Conservation (phyloP, 192 early-diverging fungal species). For the Linnemannia hyalina region DNA sequence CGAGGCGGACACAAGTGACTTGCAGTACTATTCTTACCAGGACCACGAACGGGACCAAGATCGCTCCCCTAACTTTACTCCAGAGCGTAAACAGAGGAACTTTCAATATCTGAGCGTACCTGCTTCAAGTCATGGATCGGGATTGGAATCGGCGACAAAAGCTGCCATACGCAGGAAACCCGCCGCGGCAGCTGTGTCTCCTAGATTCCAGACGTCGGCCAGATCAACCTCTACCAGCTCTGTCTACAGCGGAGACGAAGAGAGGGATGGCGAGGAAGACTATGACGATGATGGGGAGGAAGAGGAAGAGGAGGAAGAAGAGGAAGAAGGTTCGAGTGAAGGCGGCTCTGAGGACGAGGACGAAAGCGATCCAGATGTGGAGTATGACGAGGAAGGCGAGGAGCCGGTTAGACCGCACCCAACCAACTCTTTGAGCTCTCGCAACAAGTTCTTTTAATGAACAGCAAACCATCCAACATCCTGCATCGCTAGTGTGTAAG, state of each 20-base stretch:
- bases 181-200: background rate
- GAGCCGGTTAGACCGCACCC: slow-evolving; percentile 26
- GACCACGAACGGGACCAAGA: background rate
- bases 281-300: background rate
- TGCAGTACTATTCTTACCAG: background rate
- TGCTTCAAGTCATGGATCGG: background rate
- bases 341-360: slow-evolving; percentile 15
- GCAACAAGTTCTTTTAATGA: background rate
- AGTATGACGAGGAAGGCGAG: slow-evolving; percentile 35
- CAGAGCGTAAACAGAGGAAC: slow-evolving; percentile 14
- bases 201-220: background rate
- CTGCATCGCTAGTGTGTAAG: background rate
- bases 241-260: background rate
- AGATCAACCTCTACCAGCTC: background rate
- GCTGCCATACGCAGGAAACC: background rate
- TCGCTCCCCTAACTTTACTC: background rate
- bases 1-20: slow-evolving; percentile 13
- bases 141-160: background rate
- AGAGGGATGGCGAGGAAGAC: slow-evolving; percentile 3
- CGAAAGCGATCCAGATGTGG: slow-evolving; percentile 16
- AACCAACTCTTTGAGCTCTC: slow-evolving; percentile 25
- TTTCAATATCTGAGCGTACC: slow-evolving; percentile 27
- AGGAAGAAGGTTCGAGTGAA: slow-evolving; percentile 5
- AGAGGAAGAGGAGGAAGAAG: slow-evolving; percentile 29
- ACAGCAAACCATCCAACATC: background rate